Evolutionary conservation across 371 early-diverging fungal species (phyloP), one percentile per base, ranked within the genome.

Genomic region (Rhizopus microsporus): DNA sequence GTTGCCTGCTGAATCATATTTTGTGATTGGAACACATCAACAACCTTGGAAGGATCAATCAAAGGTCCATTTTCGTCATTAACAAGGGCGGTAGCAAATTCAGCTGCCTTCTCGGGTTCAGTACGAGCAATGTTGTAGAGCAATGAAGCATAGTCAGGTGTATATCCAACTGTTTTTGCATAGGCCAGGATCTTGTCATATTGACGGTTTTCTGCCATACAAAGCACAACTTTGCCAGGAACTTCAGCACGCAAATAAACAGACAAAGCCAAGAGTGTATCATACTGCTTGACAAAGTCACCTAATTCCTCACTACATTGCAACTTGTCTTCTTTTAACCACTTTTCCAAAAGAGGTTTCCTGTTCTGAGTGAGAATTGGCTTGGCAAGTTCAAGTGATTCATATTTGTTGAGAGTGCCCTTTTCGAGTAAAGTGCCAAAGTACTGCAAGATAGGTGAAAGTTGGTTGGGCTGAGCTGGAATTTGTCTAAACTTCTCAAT

Each of bases 321-420:
- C 6, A 98, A 81, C 72, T 98, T 98, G 69, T 98, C 96, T 69
- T 97, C 97, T 78, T 97, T 97, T 54, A 98, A 84, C 98, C 98
- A 98, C 69, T 96, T 98, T 63, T 98, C 97, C 12, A 98, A 76
- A 54, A 98, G 72, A 59, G 94, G 90, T 68, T 96, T 95, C 57
- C 95, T 89, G 52, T 92, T 92, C 67, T 96, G 96, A 15, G 83
- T 83, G 31, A 98, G 78, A 6, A 98, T 95, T 4, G 96, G 97
- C 44, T 88, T 85, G 43, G 96, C 94, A 33, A 98, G 86, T 69
- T 97, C 97, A 29, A 98, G 72, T 4, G 96, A 93, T 78, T 98
- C 99, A 68, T 86, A 83, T 67, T 91, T 88, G 85, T 97, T 98
- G 50, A 98, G 80, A 51, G 87, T 86, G 17, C 95, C 95, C 79